Conservation (phyloP, 2,329 filamentous ascomycete species). For the Ceratocystis ficicola region DNA sequence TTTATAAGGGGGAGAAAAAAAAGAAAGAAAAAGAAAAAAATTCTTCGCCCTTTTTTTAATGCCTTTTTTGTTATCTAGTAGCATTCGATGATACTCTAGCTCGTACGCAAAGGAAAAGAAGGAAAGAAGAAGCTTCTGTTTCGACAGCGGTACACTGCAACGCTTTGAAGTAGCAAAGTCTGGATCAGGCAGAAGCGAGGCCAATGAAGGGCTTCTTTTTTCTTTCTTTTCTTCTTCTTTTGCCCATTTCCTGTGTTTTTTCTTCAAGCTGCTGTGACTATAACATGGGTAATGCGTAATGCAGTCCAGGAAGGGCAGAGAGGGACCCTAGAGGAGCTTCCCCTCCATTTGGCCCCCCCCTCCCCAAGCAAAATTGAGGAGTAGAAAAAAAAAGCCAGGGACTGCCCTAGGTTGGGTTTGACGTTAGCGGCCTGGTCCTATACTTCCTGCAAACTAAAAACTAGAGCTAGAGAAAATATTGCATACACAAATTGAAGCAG, state of each 20-base stretch:
- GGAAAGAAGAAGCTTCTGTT: not conserved
- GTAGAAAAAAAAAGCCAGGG: not conserved
- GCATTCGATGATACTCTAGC: too few species aligned
- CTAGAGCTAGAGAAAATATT: not conserved
- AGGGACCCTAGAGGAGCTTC: not conserved
- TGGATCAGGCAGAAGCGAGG: slow-evolving; percentile 1
- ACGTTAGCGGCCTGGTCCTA: not conserved
- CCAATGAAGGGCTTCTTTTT: not conserved
- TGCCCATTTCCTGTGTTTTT: not conserved
- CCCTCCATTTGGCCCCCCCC: not conserved
- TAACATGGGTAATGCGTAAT: not conserved
- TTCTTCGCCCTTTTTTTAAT: not conserved
- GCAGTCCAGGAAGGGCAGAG: not conserved
- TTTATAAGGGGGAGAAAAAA: not conserved
- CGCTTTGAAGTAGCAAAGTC: slow-evolving; percentile 1
- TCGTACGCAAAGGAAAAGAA: not conserved
- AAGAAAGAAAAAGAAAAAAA: not conserved
- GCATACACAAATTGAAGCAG: not conserved
- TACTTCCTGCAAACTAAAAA: not conserved
- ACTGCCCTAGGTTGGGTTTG: not conserved
- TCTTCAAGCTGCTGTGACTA: slow-evolving; percentile 14
- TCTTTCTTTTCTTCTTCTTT: not conserved
- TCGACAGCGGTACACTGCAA: slow-evolving; percentile 1
- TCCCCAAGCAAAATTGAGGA: not conserved
- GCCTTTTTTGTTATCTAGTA: not conserved